These are phyloP conservation scores for Brassica incana DNA, from an alignment of 345 rosid species.

Conservation along the genomic window DNA sequence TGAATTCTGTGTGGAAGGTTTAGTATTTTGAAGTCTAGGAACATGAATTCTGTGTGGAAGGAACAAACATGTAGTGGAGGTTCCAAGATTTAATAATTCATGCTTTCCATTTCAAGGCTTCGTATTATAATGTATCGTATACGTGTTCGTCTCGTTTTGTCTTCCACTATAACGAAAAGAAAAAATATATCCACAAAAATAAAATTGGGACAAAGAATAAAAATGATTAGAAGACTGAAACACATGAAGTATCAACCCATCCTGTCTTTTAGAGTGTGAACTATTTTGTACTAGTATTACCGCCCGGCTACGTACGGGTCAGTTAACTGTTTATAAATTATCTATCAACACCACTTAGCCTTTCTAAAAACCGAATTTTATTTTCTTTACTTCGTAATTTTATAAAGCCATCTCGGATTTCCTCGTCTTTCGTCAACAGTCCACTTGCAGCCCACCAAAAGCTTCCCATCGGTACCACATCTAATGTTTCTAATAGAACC, in stretches of 20 bases:
- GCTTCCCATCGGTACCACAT: not conserved
- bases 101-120: slow-evolving; percentile 33
- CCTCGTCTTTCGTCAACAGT: not conserved
- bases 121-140: slow-evolving; percentile 6
- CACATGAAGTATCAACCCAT: not conserved
- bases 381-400: not conserved
- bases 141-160: slow-evolving; percentile 30
- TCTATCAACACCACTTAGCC: not conserved
- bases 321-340: not conserved
- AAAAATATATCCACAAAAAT: not conserved
- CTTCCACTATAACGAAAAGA: slow-evolving; percentile 22
- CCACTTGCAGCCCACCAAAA: slow-evolving; percentile 10
- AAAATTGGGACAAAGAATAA: not conserved
- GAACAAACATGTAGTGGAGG: slow-evolving; percentile 28
- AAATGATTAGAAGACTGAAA: not conserved
- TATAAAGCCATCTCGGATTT: not conserved
- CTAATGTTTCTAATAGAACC: not conserved
- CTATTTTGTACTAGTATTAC: too few species aligned
- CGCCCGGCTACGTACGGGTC: too few species aligned
- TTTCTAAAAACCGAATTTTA: not conserved
- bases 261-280: too few species aligned
- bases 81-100: slow-evolving; percentile 25
- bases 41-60: not conserved
- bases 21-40: too few species aligned
- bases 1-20: not conserved